Evolutionary conservation across 1,139 yeast species (phyloP), one percentile per base, ranked within the genome.

Genomic region (Lodderomyces oxycetoniae): DNA sequence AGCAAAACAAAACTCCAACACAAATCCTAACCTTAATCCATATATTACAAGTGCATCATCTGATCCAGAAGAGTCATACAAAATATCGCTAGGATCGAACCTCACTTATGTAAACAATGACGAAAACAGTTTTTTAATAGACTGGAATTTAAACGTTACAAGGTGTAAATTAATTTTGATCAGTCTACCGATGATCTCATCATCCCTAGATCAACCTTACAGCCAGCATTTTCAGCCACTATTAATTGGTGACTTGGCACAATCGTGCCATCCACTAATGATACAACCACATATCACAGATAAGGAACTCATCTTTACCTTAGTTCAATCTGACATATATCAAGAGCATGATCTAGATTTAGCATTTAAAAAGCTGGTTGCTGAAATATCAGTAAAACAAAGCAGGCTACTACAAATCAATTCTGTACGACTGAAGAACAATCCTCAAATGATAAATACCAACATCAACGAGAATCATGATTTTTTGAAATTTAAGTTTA

Each of bases 321-420:
- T 73, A 17, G 56, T 58, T 32, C 51, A 68, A 16, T 64, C 71
- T 3, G 63, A 69, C 37, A 43, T 73, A 19, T 73, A 71, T 50
- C 59, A 55, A 34, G 79, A 73, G 46, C 77, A 71, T 46, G 57
- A 65, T 32, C 54, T 73, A 30, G 78, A 72, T 41, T 35, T 47
- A 6, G 52, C 52, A 25, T 73, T 72, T 52, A 68, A 67, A 46
- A 61, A 55, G 41, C 59, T 69, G n/a, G 77, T 72, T 33, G 78
- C 78, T 4, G 71, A 68, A 38, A 62, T 72, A 12, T 67, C 75
- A 13, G 75, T 73, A 23, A 62, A 70, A 39, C 76, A 71, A 46
- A 59, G 72, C n/a, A 50, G 74, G 29, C 51, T 65, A 26, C 50
- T 70, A 8, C 74, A 68, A 46, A 63, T 67, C 33, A 61, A 57